Conservation (phyloP, 2,329 filamentous ascomycete genomes). For the Achaetomium macrosporum region DNA sequence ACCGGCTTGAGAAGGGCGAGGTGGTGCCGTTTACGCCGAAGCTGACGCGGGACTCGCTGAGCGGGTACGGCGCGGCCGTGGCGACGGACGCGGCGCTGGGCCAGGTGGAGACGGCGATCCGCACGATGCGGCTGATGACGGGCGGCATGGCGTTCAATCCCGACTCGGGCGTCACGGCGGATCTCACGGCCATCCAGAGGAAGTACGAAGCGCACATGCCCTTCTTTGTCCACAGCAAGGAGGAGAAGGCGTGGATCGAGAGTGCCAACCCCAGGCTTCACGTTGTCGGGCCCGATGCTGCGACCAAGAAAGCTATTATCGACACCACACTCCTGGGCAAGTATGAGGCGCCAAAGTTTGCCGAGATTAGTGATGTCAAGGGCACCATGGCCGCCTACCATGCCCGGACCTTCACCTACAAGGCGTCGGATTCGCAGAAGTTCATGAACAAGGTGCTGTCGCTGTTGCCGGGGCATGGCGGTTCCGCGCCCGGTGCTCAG, state of each 20-base stretch:
- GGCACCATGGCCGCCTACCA: slow-evolving; percentile 34
- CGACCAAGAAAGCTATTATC: slow-evolving; percentile 31
- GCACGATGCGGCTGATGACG: slow-evolving; percentile 36
- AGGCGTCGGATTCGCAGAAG: slow-evolving; percentile 20
- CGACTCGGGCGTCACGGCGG: slow-evolving; percentile 25
- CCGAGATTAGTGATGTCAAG: slow-evolving; percentile 26
- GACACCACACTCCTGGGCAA: slow-evolving; percentile 34
- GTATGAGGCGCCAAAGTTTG: slow-evolving; percentile 31
- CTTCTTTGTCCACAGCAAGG: slow-evolving; percentile 34
- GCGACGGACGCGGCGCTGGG: slow-evolving; percentile 29
- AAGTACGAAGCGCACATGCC: slow-evolving; percentile 26
- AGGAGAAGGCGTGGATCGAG: slow-evolving; percentile 29
- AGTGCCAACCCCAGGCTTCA: slow-evolving; percentile 16
- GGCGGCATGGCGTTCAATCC: slow-evolving; percentile 32
- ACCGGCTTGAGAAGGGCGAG: slow-evolving; percentile 28
- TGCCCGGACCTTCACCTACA: slow-evolving; percentile 31
- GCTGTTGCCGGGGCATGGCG: slow-evolving; percentile 25
- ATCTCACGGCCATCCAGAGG: slow-evolving; percentile 18
- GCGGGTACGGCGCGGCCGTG: slow-evolving; percentile 35
- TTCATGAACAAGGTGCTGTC: slow-evolving; percentile 29
- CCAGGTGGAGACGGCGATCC: slow-evolving; percentile 31
- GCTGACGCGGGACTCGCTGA: slow-evolving; percentile 30
- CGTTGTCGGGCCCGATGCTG: slow-evolving; percentile 21
- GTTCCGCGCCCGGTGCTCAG: slow-evolving; percentile 9
- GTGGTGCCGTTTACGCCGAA: slow-evolving; percentile 30